A percentile compares a stretch with the other conserved stretches of the same genome.
Evolutionary conservation across 495 filamentous ascomycete species (phyloP).

Genomic region (Podospora comata): DNA sequence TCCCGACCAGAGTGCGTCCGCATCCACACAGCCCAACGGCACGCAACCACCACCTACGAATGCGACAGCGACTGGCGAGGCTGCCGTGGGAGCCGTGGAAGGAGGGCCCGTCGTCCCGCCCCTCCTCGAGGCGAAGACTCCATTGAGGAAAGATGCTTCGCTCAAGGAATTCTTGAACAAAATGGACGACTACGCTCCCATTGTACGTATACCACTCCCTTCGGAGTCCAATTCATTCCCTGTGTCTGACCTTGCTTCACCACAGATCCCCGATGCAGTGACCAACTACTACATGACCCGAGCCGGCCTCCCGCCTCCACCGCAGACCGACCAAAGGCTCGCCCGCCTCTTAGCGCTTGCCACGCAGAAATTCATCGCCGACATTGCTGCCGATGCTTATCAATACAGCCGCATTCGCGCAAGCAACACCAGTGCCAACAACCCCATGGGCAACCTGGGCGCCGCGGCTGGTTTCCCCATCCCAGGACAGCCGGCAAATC

Average conservation of each 20-base stretch:
- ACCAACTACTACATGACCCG: conserved; percentile 97
- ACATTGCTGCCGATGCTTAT: conserved; percentile 95
- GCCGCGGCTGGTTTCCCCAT: conserved; percentile 70
- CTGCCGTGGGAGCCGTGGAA: neutral
- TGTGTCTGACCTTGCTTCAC: neutral
- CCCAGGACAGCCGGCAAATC: conserved; percentile 54
- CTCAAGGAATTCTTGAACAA: conserved; percentile 86
- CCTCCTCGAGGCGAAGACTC: conserved; percentile 42
- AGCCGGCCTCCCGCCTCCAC: conserved; percentile 85
- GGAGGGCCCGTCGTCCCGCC: conserved; percentile 4
- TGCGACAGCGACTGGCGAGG: neutral
- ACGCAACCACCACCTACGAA: conserved; percentile 13
- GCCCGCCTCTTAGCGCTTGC: conserved; percentile 91
- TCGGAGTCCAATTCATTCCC: neutral
- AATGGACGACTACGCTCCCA: conserved; percentile 98
- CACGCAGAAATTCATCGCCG: conserved; percentile 96
- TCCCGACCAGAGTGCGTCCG: conserved; percentile 18
- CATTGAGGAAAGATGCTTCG: conserved; percentile 83
- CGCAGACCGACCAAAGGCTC: conserved; percentile 79
- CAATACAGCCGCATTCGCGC: conserved; percentile 94
- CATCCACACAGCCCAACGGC: conserved; percentile 19
- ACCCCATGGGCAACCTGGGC: conserved; percentile 82
- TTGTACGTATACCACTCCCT: conserved; percentile 56
- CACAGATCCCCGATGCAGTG: conserved; percentile 93
- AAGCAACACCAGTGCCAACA: conserved; percentile 80